Base-by-base conservation (phyloP, 805 yeast genomes). In the Barnettozyma vustinii region DNA sequence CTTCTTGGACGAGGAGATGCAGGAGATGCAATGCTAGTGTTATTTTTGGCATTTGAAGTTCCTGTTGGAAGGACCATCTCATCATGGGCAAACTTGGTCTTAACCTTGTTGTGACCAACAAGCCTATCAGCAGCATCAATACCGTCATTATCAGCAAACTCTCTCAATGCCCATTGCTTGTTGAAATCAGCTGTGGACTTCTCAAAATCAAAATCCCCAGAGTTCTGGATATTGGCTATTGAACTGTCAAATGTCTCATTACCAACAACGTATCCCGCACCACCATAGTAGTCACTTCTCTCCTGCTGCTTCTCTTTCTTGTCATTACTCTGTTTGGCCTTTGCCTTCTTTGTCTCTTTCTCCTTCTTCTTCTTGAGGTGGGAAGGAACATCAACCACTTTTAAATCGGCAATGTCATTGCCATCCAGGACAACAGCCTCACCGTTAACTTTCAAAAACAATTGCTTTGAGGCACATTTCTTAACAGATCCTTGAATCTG, bases 121-220 rank as follows among this genome's bases (percentile, higher is more conserved):
- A 88, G 72, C 55, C 96, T 73, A 40, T 77, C 73, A 13, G 74
- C 70, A 1, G 84, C 83, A 37, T 75, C 79, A 16, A 80, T 72
- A 18, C 71, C 74, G 61, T 90, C 97, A 47, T 72, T 68, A 52
- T 74, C 74, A 45, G 80, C 80, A 59, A 91, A 76, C 61, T 88
- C 89, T 44, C 84, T 86, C 64, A 91, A 85, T 4, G 90, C 92
- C 6, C 82, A 73, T 50, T 74, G 71, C 64, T 91, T 91, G 64
- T 91, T 94, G 60, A 91, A 91, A 72, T 82, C 80, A 21, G 83
- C 83, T 53, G 91, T 73, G 61, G 86, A 87, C 13, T 87, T 83
- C 48, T 80, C 87, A 65, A 91, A 91, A 64, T 91, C 97, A 66
- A 91, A 91, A 54, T 89, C 97, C 20, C 71, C 75, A 47, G 73